Base-by-base conservation (phyloP, 2,329 filamentous ascomycete species). In the Alternaria infectoria region DNA sequence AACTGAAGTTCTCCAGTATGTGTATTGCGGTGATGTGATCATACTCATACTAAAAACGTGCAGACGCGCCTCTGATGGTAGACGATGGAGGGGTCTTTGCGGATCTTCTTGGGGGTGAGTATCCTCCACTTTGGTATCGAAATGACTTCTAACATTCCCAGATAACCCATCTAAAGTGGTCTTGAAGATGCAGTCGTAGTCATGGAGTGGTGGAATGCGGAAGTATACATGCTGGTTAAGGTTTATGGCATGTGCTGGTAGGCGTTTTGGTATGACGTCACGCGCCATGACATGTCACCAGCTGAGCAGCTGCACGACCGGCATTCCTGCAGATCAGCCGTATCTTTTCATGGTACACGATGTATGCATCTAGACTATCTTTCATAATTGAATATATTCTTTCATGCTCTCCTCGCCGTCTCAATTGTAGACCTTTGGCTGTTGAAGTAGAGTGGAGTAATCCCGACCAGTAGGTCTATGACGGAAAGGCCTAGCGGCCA, bases 1-100 rank as follows among this genome's bases (percentile, higher is more conserved):
- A 61, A 23, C 44, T 72, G 45, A 61, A 58, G 21, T 72, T 72
- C 32, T 26, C 62, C 15, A 64, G 70, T 72, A 69, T 40, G 69
- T 61, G n/a, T 46, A 28, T 15, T 54, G 36, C 12, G 60, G 26
- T 45, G 26, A 45, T 28, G 19, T 21, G 36, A 11, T 17, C 19
- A 15, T 40, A 9, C 52, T 40, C 10, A 19, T 40, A 28, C 51
- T 60, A 54, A 62, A 19, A 5, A 26, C 54, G 8, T 12, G 51
- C 32, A 66, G 69, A 64, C 51, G 67, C 58, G 30, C 44, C 32
- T 46, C 49, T 71, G 56, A 68, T 65, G 54, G 47, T 30, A 8
- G 12, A 61, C 12, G 62, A 68, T 15, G 63, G 58, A 19, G 59
- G 57, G 26, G 57, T 67, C 25, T 61, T 64, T 23, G 69, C 64